These are phyloP conservation scores for Ophiostoma triangulosporum DNA, from an alignment of 2,329 filamentous ascomycete species.

Conservation along the genomic window DNA sequence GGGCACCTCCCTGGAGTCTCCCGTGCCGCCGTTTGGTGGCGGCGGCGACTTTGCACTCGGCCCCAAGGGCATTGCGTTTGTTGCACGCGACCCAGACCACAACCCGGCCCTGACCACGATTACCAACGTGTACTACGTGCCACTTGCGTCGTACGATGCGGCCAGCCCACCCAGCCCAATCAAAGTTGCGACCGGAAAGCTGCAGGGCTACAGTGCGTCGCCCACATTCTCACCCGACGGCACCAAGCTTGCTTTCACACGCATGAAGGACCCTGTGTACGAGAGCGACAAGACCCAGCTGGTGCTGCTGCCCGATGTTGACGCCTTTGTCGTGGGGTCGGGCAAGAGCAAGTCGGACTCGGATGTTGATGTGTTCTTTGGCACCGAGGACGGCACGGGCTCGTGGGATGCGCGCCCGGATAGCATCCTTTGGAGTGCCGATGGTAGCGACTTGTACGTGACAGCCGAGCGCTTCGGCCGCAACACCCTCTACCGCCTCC, in stretches of 20 bases:
- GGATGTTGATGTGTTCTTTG: constrained; percentile 48
- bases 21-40: constrained; percentile 67
- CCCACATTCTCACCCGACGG: constrained; percentile 67
- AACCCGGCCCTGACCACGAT: constrained; percentile 43
- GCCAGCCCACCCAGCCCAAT: constrained; percentile 20
- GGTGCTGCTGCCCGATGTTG: constrained; percentile 49
- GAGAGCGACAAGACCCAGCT: constrained; percentile 67
- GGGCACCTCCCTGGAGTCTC: constrained; percentile 46
- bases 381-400: constrained; percentile 48
- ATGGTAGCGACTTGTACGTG: constrained; percentile 54
- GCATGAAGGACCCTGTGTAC: constrained; percentile 65
- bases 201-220: constrained; percentile 49
- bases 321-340: constrained; percentile 28
- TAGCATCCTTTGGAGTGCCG: constrained; percentile 39
- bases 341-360: neutral
- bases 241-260: constrained; percentile 57
- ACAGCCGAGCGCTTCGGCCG: constrained; percentile 58
- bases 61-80: constrained; percentile 51
- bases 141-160: constrained; percentile 50
- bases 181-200: constrained; percentile 26
- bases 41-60: constrained; percentile 68
- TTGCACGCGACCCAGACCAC: constrained; percentile 59
- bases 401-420: constrained; percentile 48
- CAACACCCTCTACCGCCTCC: constrained; percentile 47
- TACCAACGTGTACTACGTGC: constrained; percentile 63